Conservation (phyloP, 129 eudicot species). For the Centaurea solstitialis region DNA sequence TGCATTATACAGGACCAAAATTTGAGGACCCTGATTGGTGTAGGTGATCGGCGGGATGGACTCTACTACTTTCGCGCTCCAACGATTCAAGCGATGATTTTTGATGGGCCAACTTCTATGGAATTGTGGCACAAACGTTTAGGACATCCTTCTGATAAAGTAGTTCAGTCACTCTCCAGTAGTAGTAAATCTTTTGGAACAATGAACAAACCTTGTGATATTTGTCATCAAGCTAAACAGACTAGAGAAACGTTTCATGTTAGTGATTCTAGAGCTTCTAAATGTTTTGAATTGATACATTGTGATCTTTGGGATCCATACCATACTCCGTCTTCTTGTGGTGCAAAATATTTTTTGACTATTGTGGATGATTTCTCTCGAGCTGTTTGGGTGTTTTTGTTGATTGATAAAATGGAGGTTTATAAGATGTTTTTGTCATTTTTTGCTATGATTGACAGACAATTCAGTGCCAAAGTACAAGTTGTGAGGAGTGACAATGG, state of each 20-base stretch:
- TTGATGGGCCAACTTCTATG: neutral
- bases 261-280: neutral
- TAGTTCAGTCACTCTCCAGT: neutral
- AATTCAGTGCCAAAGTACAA: neutral
- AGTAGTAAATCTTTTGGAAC: neutral
- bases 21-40: conserved; percentile 25
- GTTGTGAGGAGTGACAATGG: neutral
- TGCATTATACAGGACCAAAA: conserved; percentile 19
- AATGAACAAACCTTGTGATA: neutral
- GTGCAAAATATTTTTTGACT: neutral
- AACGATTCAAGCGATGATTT: no score
- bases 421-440: neutral
- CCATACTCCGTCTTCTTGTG: neutral
- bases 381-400: conserved; percentile 4
- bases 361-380: neutral
- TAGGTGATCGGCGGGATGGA: conserved; percentile 23
- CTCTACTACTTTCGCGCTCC: neutral
- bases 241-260: neutral
- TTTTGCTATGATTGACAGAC: neutral
- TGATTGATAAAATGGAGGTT: no score
- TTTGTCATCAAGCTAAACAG: conserved; percentile 12
- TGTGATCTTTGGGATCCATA: conserved; percentile 6
- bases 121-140: neutral
- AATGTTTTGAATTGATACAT: neutral
- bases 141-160: conserved; percentile 12